These are phyloP conservation scores for Yamadazyma phyllophila DNA, from an alignment of 805 yeast species.

Conservation along the genomic window DNA sequence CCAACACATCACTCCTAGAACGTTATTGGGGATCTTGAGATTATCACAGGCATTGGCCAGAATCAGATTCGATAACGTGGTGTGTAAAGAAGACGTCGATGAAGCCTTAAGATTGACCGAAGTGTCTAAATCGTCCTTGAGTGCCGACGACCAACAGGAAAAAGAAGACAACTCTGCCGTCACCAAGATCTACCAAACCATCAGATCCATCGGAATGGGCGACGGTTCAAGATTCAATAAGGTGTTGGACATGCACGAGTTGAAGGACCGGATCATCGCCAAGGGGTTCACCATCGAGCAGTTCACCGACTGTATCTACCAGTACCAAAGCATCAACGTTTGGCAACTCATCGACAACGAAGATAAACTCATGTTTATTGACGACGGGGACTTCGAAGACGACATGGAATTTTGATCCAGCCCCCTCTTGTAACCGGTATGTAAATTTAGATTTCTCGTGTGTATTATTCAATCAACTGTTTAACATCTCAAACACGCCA, in stretches of 20 bases:
- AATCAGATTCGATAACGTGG: conserved; percentile 73
- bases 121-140: conserved; percentile 81
- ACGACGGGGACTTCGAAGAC: conserved; percentile 19
- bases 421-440: background rate
- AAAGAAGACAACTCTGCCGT: conserved; percentile 64
- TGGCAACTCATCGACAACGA: conserved; percentile 78
- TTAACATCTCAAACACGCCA: conserved; percentile 2
- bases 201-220: conserved; percentile 54
- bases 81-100: conserved; percentile 80
- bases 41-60: conserved; percentile 94
- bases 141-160: conserved; percentile 48
- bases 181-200: conserved; percentile 69
- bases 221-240: conserved; percentile 27
- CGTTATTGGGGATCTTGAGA: conserved; percentile 85
- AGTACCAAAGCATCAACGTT: conserved; percentile 67
- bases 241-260: conserved; percentile 42
- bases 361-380: conserved; percentile 55
- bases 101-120: conserved; percentile 87
- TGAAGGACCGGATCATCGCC: conserved; percentile 65
- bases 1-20: conserved; percentile 93
- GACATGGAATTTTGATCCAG: conserved; percentile 12
- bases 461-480: background rate
- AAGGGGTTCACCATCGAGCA: conserved; percentile 84
- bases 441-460: background rate
- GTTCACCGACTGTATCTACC: conserved; percentile 69